These are phyloP conservation scores for Azolla pinnata DNA, from an alignment of 75 land plant genomes.

Conservation along the genomic window DNA sequence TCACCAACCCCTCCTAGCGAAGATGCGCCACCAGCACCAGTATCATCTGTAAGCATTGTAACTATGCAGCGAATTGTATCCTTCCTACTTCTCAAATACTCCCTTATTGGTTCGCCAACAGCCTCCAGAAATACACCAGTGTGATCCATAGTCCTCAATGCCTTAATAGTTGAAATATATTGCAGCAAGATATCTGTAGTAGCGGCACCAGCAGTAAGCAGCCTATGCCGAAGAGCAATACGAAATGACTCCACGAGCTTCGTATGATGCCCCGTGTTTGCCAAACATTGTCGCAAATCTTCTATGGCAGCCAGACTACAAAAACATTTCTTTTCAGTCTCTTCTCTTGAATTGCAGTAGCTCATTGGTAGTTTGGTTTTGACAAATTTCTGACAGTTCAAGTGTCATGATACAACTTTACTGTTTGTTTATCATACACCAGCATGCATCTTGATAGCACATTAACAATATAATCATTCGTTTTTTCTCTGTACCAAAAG, in stretches of 20 bases:
- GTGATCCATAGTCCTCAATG: conserved; percentile 85
- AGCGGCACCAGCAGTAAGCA: conserved; percentile 97
- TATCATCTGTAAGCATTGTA: conserved; percentile 90
- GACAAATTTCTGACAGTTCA: too few species aligned
- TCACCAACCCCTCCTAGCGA: conserved; percentile 65
- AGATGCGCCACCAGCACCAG: conserved; percentile 47
- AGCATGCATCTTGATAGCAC: too few species aligned
- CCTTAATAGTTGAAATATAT: conserved; percentile 93
- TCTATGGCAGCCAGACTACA: conserved; percentile 82
- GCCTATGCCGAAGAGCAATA: conserved; percentile 64
- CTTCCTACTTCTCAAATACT: conserved; percentile 80
- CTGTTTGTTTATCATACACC: too few species aligned
- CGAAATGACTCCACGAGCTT: conserved; percentile 93
- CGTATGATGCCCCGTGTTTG: conserved; percentile 85
- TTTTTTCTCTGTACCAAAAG: too few species aligned
- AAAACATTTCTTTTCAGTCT: too few species aligned
- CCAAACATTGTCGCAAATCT: conserved; percentile 83
- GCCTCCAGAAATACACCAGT: conserved; percentile 92
- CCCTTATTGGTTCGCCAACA: conserved; percentile 94
- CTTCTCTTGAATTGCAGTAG: too few species aligned
- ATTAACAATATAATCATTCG: too few species aligned
- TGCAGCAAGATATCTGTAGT: conserved; percentile 92
- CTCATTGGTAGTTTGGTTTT: too few species aligned
- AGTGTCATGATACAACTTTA: too few species aligned
- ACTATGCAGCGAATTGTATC: conserved; percentile 97